Conservation (phyloP, 1,139 yeast genomes). For the Arxiozyma slooffiae region DNA sequence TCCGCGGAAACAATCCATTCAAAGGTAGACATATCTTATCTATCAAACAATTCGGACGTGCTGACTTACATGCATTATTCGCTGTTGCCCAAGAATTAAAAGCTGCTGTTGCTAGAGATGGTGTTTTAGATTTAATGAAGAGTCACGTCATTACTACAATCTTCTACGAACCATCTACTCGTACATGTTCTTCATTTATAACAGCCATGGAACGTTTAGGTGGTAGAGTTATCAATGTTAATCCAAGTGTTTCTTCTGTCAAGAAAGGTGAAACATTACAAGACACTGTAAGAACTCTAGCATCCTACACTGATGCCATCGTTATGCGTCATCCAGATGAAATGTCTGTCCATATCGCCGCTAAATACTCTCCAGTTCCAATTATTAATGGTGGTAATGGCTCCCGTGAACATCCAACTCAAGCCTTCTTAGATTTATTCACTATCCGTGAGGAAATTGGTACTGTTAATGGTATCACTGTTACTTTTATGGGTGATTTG, state of each 20-base stretch:
- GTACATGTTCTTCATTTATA: slow-evolving; percentile 93
- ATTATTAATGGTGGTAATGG: slow-evolving; percentile 98
- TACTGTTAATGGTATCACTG: slow-evolving; percentile 94
- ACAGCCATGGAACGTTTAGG: slow-evolving; percentile 99
- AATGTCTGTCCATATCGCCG: slow-evolving; percentile 86
- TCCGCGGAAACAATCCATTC: slow-evolving; percentile 79
- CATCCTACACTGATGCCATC: slow-evolving; percentile 93
- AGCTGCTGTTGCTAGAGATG: slow-evolving; percentile 92
- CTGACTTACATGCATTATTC: slow-evolving; percentile 84
- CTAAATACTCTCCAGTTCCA: slow-evolving; percentile 94
- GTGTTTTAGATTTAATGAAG: slow-evolving; percentile 79
- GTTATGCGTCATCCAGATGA: slow-evolving; percentile 94
- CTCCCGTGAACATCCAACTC: slow-evolving; percentile 95
- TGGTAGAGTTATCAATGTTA: slow-evolving; percentile 87
- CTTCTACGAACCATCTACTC: slow-evolving; percentile 96
- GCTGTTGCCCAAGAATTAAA: slow-evolving; percentile 98
- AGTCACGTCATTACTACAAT: slow-evolving; percentile 90
- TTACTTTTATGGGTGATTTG: slow-evolving; percentile 98
- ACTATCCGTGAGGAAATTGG: slow-evolving; percentile 98
- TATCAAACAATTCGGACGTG: slow-evolving; percentile 75
- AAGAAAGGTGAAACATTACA: slow-evolving; percentile 97
- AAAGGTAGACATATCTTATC: slow-evolving; percentile 79
- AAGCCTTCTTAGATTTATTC: slow-evolving; percentile 92
- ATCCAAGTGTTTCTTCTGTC: slow-evolving; percentile 79
- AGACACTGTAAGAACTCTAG: slow-evolving; percentile 90